Evolutionary conservation across 1,284 basidiomycete genomes (phyloP), one percentile per base, ranked within the genome.

Genomic region (Chondrostereum purpureum): DNA sequence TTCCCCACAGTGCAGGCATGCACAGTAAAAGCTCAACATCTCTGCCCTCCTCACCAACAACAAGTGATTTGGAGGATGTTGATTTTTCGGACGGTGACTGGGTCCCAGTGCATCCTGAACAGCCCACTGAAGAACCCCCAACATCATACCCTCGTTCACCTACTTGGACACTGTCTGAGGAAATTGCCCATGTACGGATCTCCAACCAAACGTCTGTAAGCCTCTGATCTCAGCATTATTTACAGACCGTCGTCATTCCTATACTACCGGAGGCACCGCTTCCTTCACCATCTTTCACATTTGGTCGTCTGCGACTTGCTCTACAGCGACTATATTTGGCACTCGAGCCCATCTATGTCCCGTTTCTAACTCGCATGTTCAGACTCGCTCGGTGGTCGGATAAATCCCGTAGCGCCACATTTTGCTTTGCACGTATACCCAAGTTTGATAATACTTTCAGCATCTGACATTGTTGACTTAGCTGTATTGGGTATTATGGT

Each of bases 401-500:
- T 50, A 57, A 58, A 41, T 58, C 53, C 22, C 68, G 52, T 23
- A 84, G 82, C 50, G 53, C 67, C 3, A 45, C 61, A 5, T 71
- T 70, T 47, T 85, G 82, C 50, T 44, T 58, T 21, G 81, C 83
- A 53, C 49, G 78, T 69, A 35, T 5, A 21, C 18, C 16, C 45
- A 41, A 43, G 0, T 34, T 42, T 17, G 39, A 21, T 34, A n/a
- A n/a, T n/a, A 17, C 22, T 44, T 19, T 13, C 12, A 12, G 27
- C 35, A 42, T 44, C 48, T 58, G 36, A 14, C 10, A 14, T 19
- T 8, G 8, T 19, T 37, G 12, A 19, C 18, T 19, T 37, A 83
- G 82, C 49, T 67, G 2, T 85, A 73, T 50, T 85, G 83, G 83
- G 56, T 70, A 18, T 55, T 83, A 14, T 85, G 83, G 83, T 75